phyloP scores from a whole-genome alignment of 306 rosid species.

The Cyclanthera cordifolia region DNA sequence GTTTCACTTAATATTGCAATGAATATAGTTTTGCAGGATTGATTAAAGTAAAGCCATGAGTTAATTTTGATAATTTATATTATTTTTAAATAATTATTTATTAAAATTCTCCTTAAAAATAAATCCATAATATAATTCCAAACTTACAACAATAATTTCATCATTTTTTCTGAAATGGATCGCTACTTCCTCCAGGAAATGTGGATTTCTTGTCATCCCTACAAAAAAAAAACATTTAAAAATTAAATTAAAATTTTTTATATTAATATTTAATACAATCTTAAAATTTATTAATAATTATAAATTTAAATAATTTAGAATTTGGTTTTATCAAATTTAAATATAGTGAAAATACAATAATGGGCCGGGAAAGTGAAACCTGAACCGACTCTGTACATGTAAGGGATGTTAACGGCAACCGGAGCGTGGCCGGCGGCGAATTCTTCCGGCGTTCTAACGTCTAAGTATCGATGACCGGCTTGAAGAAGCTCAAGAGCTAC shows the following conservation, averaged over 20 bases:
- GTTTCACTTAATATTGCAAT: too few relatives aligned
- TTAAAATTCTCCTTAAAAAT: background rate
- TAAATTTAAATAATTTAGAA: too few relatives aligned
- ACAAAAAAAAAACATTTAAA: background rate
- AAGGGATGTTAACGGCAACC: conserved; percentile 67
- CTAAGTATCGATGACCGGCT: conserved; percentile 86
- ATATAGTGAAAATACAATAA: background rate
- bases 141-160: conserved; percentile 69
- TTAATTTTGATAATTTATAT: too few relatives aligned
- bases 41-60: too few relatives aligned
- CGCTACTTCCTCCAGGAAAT: conserved; percentile 46
- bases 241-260: too few relatives aligned
- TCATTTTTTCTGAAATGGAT: conserved; percentile 51
- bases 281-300: too few relatives aligned
- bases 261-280: too few relatives aligned
- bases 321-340: background rate
- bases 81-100: too few relatives aligned
- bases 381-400: conserved; percentile 62
- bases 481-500: conserved; percentile 73
- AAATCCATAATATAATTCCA: background rate
- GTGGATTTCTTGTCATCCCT: conserved; percentile 65
- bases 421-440: conserved; percentile 58
- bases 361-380: conserved; percentile 23
- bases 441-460: conserved; percentile 85
- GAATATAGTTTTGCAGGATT: too few relatives aligned